Percentiles rank a stretch among this genome's conserved stretches.
phyloP scores from a whole-genome alignment of 345 rosid species.

The Aquilaria malaccensis region DNA sequence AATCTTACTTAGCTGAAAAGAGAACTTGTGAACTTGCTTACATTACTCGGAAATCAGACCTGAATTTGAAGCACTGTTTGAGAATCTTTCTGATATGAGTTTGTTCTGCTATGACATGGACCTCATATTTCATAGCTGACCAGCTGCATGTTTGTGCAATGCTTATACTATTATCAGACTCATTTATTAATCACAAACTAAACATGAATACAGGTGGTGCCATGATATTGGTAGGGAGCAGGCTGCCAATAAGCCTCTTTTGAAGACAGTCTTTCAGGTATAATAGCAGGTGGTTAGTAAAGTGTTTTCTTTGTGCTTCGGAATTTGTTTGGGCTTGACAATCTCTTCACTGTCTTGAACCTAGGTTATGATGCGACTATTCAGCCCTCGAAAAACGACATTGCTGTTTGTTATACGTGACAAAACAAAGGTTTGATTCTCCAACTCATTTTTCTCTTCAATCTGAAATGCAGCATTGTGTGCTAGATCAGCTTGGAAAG shows the following conservation, averaged over 20 bases:
- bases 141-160: too few species aligned
- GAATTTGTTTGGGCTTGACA: slow-evolving; percentile 7
- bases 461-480: slow-evolving; percentile 2
- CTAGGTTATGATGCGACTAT: slow-evolving; percentile 84
- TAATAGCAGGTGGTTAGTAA: background rate
- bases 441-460: slow-evolving; percentile 4
- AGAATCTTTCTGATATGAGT: too few species aligned
- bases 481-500: background rate
- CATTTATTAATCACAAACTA: slow-evolving; percentile 12
- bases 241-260: slow-evolving; percentile 86
- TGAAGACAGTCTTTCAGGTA: slow-evolving; percentile 92
- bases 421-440: slow-evolving; percentile 56
- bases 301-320: slow-evolving; percentile 1
- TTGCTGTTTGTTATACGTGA: slow-evolving; percentile 89
- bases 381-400: slow-evolving; percentile 88
- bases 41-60: too few species aligned
- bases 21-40: too few species aligned
- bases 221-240: slow-evolving; percentile 93
- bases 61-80: too few species aligned
- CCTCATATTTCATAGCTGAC: too few species aligned
- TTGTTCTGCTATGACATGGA: too few species aligned
- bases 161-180: background rate
- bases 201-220: slow-evolving; percentile 60
- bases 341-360: slow-evolving; percentile 10
- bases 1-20: too few species aligned